Percentiles rank a stretch among this genome's conserved stretches.
These are phyloP conservation scores for Fusarium verrucosum DNA, from an alignment of 2,329 filamentous ascomycete genomes.

Conservation along the genomic window DNA sequence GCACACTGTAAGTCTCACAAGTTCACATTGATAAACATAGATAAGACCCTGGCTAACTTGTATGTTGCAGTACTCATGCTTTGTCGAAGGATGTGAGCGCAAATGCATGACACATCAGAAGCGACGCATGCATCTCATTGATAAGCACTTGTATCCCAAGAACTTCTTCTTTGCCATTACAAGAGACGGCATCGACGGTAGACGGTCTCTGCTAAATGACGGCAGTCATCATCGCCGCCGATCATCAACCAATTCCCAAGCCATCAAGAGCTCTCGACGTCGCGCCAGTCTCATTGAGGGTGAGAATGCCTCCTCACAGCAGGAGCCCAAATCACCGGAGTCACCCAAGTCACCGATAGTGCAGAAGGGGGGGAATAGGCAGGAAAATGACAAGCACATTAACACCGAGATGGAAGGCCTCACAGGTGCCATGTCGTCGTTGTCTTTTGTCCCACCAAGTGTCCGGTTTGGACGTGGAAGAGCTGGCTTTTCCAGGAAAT, in stretches of 20 bases:
- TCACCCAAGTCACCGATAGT: conserved; percentile 29
- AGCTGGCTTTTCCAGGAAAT: conserved; percentile 62
- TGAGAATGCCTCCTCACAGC: conserved; percentile 28
- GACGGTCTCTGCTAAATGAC: conserved; percentile 79
- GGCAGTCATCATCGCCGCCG: conserved; percentile 58
- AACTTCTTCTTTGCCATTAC: conserved; percentile 90
- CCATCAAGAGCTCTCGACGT: conserved; percentile 49
- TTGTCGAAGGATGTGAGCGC: conserved; percentile 86
- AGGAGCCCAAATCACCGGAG: conserved; percentile 23
- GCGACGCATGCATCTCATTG: conserved; percentile 85
- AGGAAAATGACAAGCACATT: conserved; percentile 39
- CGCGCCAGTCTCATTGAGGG: conserved; percentile 48
- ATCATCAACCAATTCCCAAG: conserved; percentile 54
- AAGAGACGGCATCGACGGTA: conserved; percentile 87
- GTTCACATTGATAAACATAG: background rate
- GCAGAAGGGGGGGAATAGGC: conserved; percentile 22
- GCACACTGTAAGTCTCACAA: conserved; percentile 72
- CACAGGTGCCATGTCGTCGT: conserved; percentile 72
- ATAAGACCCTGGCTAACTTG: conserved; percentile 4
- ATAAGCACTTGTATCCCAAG: conserved; percentile 91
- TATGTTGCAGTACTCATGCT: conserved; percentile 77
- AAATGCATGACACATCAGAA: conserved; percentile 86
- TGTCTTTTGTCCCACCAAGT: conserved; percentile 75
- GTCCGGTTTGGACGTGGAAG: conserved; percentile 71
- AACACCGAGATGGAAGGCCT: conserved; percentile 71